Percentiles rank a stretch among this genome's conserved stretches.
phyloP scores from a whole-genome alignment of 352 stramenopile species.

The Phytopythium helicoides region DNA sequence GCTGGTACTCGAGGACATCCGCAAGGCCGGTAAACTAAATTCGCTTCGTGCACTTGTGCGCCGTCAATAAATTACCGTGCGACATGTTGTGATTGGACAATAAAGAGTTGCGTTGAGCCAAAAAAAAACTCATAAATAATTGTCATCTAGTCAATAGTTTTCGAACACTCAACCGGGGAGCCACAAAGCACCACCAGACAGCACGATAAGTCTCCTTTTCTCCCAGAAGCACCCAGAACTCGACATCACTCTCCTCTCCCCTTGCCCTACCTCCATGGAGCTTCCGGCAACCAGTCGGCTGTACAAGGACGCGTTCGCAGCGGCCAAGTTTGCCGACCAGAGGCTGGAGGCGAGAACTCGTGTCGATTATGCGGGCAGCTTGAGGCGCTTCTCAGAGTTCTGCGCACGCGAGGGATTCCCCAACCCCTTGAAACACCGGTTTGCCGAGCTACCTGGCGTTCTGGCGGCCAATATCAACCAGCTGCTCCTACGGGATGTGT shows the following conservation, averaged over 20 bases:
- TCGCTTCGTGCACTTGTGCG: constrained; percentile 7
- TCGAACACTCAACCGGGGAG: too few species aligned
- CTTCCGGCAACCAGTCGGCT: constrained; percentile 10
- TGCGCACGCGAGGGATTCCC: constrained; percentile 14
- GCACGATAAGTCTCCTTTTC: too few species aligned
- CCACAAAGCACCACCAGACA: too few species aligned
- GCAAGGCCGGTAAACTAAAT: too few species aligned
- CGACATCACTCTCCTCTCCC: background rate
- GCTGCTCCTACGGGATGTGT: constrained; percentile 20
- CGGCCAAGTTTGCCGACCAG: constrained; percentile 14
- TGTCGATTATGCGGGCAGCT: constrained; percentile 17
- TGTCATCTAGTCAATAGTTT: background rate
- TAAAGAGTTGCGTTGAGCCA: too few species aligned
- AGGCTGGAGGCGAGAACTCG: constrained; percentile 15
- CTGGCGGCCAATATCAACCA: constrained; percentile 20
- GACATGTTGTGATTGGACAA: constrained; percentile 8
- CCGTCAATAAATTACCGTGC: constrained; percentile 3
- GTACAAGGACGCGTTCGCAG: constrained; percentile 15
- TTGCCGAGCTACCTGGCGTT: constrained; percentile 18
- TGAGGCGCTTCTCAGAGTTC: constrained; percentile 17
- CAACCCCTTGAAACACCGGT: constrained; percentile 14
- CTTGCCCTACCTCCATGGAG: constrained; percentile 4
- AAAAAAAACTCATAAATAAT: too few species aligned
- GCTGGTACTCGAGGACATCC: too few species aligned
- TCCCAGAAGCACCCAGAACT: too few species aligned